Evolutionary conservation across 306 rosid species (phyloP).

Genomic region (Morella rubra): DNA sequence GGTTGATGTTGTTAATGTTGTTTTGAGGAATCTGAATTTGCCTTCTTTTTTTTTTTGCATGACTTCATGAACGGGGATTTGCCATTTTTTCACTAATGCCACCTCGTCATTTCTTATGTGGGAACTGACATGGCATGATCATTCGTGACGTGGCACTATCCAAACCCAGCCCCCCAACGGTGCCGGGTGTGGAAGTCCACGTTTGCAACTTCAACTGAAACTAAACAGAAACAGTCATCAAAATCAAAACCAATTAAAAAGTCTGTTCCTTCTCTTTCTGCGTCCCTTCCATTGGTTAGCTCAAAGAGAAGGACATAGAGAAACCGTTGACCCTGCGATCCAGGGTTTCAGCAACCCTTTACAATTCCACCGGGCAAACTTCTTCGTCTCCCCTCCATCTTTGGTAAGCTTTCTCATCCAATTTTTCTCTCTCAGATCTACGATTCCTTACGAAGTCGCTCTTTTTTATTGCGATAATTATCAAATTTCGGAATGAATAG

Average conservation of each 20-base stretch:
- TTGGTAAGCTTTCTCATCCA: slow-evolving; percentile 35
- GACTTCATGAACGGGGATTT: too few species aligned
- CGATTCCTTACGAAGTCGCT: slow-evolving; percentile 7
- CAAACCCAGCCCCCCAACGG: neutral
- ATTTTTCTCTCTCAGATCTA: slow-evolving; percentile 33
- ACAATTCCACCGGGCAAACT: neutral
- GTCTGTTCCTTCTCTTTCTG: neutral
- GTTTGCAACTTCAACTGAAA: slow-evolving; percentile 3
- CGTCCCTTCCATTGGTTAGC: slow-evolving; percentile 1
- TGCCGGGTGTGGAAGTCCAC: neutral
- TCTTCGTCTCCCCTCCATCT: slow-evolving; percentile 1
- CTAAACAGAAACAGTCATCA: neutral
- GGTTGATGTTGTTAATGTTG: too few species aligned
- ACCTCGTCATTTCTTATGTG: neutral
- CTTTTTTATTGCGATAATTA: neutral
- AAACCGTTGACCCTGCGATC: slow-evolving; percentile 63
- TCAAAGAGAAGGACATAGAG: neutral
- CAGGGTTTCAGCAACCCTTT: slow-evolving; percentile 19
- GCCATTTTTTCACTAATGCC: neutral
- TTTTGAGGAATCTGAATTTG: too few species aligned
- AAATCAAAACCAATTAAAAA: neutral
- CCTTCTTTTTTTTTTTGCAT: too few species aligned
- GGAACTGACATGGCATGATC: neutral
- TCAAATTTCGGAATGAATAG: slow-evolving; percentile 39
- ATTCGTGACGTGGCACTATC: neutral